A percentile compares a stretch with the other conserved stretches of the same genome.
Conservation (phyloP, 768 basidiomycete genomes). For the Mycena latifolia region DNA sequence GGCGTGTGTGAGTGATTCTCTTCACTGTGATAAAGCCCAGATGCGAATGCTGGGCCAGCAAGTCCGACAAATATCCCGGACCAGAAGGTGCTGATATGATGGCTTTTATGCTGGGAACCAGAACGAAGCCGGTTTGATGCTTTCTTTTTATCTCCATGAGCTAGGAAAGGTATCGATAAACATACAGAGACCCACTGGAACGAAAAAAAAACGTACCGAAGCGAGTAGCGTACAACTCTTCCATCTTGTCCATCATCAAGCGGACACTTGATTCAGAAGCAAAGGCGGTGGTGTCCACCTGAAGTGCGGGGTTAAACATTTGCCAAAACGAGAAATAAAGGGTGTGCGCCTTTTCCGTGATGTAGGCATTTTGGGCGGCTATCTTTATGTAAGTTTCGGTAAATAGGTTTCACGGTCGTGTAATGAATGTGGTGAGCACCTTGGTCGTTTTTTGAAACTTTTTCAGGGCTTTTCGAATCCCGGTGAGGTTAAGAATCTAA, state of each 20-base stretch:
- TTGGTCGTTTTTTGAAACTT: constrained; percentile 88
- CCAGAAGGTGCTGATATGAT: constrained; percentile 80
- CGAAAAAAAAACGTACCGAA: constrained; percentile 65
- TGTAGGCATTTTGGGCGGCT: constrained; percentile 81
- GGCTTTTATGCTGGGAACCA: constrained; percentile 61
- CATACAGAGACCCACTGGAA: background rate
- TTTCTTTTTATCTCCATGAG: constrained; percentile 80
- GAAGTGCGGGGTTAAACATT: constrained; percentile 7
- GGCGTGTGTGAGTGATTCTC: background rate
- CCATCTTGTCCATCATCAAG: constrained; percentile 79
- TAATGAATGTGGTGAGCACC: constrained; percentile 47
- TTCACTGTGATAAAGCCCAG: constrained; percentile 73
- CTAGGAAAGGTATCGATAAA: constrained; percentile 44
- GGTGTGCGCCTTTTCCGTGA: constrained; percentile 75
- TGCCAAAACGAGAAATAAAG: background rate
- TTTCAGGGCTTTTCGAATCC: constrained; percentile 88
- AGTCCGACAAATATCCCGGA: constrained; percentile 81
- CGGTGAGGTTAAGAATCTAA: constrained; percentile 88
- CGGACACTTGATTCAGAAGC: constrained; percentile 71
- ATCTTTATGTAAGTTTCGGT: constrained; percentile 54
- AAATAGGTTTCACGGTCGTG: background rate
- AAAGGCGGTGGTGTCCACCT: constrained; percentile 80
- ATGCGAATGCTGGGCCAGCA: constrained; percentile 74
- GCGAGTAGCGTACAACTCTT: constrained; percentile 78
- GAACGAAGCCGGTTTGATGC: constrained; percentile 78